phyloP scores from a whole-genome alignment of 139 green algal species.

The Auxenochlorella pyrenoidosa region DNA sequence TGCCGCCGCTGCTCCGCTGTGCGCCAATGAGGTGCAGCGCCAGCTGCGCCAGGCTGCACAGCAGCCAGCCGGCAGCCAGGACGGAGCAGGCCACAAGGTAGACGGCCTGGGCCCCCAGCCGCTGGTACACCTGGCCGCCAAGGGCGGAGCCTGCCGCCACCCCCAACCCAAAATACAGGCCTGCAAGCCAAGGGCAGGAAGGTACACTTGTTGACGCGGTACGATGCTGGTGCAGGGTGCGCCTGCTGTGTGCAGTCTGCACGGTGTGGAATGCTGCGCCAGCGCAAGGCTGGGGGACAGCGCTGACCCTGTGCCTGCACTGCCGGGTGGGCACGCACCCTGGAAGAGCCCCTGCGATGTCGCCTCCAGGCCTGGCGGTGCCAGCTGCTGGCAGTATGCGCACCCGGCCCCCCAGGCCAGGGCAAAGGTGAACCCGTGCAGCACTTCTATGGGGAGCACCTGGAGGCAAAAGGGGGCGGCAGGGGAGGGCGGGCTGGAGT shows the following conservation, averaged over 20 bases:
- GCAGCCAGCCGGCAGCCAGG: constrained; percentile 35
- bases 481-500: no score
- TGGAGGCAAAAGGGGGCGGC: neutral
- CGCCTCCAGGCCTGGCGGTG: constrained; percentile 50
- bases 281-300: neutral
- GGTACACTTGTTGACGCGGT: neutral
- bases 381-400: constrained; percentile 41
- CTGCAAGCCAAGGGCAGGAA: neutral
- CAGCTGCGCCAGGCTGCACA: neutral
- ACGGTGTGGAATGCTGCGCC: neutral
- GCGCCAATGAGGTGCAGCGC: neutral
- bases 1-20: no score
- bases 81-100: constrained; percentile 32
- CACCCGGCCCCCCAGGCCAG: constrained; percentile 45
- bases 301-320: neutral
- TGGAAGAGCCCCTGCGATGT: constrained; percentile 54
- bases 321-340: neutral
- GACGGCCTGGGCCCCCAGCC: constrained; percentile 25
- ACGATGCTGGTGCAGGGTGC: neutral
- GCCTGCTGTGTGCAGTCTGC: no score
- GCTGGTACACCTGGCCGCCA: constrained; percentile 43
- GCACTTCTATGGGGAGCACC: constrained; percentile 53
- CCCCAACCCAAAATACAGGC: constrained; percentile 44
- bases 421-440: constrained; percentile 64
- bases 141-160: constrained; percentile 38